Conservation (phyloP, 805 yeast genomes). For the Metschnikowia noctiluminum region DNA sequence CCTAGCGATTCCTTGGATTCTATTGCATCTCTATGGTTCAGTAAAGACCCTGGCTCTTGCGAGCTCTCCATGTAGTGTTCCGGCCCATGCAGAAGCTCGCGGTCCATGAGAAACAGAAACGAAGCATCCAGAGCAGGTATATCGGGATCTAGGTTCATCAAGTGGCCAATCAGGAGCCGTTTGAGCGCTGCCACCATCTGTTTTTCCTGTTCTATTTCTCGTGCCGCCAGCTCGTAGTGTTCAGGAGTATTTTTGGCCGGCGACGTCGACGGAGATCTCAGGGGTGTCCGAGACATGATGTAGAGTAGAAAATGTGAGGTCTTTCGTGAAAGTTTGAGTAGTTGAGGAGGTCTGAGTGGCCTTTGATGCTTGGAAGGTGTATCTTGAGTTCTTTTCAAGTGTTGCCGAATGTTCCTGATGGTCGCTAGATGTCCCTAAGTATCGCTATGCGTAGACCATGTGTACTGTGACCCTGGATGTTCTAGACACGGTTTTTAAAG, state of each 20-base stretch:
- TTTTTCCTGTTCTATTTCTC: slow-evolving; percentile 71
- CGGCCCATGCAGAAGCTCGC: slow-evolving; percentile 2
- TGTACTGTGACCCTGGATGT: background rate
- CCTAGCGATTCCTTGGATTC: too few species aligned
- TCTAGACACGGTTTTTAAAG: too few species aligned
- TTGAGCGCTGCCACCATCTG: slow-evolving; percentile 71
- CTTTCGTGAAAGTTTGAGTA: background rate
- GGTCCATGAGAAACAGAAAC: slow-evolving; percentile 11
- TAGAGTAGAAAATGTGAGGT: background rate
- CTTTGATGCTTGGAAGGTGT: background rate
- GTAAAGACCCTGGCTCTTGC: background rate
- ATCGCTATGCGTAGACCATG: slow-evolving; percentile 2
- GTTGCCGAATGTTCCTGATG: too few species aligned
- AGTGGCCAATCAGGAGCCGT: slow-evolving; percentile 66
- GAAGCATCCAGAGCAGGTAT: slow-evolving; percentile 44
- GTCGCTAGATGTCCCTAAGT: background rate
- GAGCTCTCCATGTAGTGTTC: slow-evolving; percentile 3
- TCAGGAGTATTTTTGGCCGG: slow-evolving; percentile 15
- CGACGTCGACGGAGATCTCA: slow-evolving; percentile 10
- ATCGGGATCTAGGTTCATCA: slow-evolving; percentile 66
- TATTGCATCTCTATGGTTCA: too few species aligned
- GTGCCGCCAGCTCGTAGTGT: slow-evolving; percentile 54
- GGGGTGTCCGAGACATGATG: slow-evolving; percentile 2
- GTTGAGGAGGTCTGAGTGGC: too few species aligned
- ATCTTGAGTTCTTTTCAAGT: too few species aligned